Percentiles rank a stretch among this genome's conserved stretches.
Evolutionary conservation across 495 filamentous ascomycete genomes (phyloP).

Genomic region (Lophium mytilinum): DNA sequence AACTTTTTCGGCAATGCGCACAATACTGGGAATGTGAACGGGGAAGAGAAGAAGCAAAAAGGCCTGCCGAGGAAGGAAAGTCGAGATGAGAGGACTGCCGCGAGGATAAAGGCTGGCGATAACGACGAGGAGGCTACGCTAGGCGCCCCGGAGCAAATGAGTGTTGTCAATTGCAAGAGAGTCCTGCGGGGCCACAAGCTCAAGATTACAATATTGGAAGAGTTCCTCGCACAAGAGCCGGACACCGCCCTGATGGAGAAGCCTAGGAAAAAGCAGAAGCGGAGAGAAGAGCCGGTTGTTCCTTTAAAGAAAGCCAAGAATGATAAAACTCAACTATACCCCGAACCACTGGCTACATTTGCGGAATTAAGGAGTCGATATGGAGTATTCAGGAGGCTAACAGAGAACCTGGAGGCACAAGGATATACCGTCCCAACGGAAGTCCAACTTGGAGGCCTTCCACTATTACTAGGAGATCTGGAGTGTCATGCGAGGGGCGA

Average conservation of each 20-base stretch:
- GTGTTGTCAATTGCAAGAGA: constrained; percentile 60
- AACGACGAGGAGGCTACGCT: constrained; percentile 1
- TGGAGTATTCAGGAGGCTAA: constrained; percentile 59
- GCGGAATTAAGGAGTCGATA: constrained; percentile 60
- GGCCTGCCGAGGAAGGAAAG: not conserved
- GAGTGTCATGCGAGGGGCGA: constrained; percentile 30
- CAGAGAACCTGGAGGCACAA: constrained; percentile 71
- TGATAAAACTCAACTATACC: constrained; percentile 54
- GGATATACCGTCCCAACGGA: constrained; percentile 84
- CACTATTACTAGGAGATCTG: constrained; percentile 56
- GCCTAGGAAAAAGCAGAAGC: constrained; percentile 22
- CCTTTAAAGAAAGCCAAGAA: constrained; percentile 37
- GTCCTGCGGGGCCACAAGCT: constrained; percentile 77
- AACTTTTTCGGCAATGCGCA: constrained; percentile 30
- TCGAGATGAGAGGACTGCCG: not conserved
- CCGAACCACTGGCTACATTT: constrained; percentile 73
- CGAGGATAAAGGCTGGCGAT: not conserved
- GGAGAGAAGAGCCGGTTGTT: constrained; percentile 36
- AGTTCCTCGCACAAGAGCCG: constrained; percentile 1
- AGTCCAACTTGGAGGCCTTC: constrained; percentile 81
- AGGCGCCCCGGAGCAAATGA: constrained; percentile 24
- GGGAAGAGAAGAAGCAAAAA: not conserved
- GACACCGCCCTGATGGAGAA: not conserved
- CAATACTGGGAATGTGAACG: not conserved
- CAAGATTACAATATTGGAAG: constrained; percentile 66